These are phyloP conservation scores for Jacaranda mimosifolia DNA, from an alignment of 257 asterid genomes.

Conservation along the genomic window DNA sequence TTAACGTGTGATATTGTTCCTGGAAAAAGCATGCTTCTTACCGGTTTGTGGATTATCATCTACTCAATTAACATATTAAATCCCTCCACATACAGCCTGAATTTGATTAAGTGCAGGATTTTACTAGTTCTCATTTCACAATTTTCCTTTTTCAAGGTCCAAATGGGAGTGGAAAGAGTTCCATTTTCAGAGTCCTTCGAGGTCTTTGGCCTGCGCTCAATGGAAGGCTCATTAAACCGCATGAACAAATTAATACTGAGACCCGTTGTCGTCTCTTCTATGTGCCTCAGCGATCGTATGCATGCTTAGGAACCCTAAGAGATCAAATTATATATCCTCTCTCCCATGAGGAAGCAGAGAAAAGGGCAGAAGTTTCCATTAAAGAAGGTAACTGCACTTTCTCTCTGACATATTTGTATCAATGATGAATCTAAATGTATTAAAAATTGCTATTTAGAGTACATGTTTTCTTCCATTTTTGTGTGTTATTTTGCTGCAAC, in stretches of 20 bases:
- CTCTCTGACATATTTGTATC: conserved; percentile 11
- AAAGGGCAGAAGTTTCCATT: conserved; percentile 49
- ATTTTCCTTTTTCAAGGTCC: conserved; percentile 69
- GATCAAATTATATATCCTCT: conserved; percentile 98
- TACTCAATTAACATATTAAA: conserved; percentile 10
- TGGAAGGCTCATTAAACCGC: conserved; percentile 80
- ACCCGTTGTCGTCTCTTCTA: conserved; percentile 72
- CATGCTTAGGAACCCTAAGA: conserved; percentile 98
- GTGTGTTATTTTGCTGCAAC: too few species aligned
- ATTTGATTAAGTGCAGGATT: conserved; percentile 9
- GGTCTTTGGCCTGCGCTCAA: conserved; percentile 96
- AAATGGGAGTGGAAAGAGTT: conserved; percentile 99
- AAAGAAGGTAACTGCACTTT: conserved; percentile 56
- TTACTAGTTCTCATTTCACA: conserved; percentile 1
- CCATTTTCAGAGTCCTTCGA: conserved; percentile 93
- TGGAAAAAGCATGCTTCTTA: conserved; percentile 92
- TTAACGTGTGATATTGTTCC: conserved; percentile 76
- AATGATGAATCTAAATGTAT: conserved; percentile 5
- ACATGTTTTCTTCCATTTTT: too few species aligned
- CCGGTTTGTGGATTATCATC: conserved; percentile 73
- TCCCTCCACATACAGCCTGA: not conserved
- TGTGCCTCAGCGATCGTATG: conserved; percentile 95
- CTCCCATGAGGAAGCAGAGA: conserved; percentile 84
- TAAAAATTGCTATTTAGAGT: too few species aligned
- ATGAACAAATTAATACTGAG: conserved; percentile 53